Base-by-base conservation (phyloP, 176 grass and related monocot genomes). In the Cenchrus americanus region DNA sequence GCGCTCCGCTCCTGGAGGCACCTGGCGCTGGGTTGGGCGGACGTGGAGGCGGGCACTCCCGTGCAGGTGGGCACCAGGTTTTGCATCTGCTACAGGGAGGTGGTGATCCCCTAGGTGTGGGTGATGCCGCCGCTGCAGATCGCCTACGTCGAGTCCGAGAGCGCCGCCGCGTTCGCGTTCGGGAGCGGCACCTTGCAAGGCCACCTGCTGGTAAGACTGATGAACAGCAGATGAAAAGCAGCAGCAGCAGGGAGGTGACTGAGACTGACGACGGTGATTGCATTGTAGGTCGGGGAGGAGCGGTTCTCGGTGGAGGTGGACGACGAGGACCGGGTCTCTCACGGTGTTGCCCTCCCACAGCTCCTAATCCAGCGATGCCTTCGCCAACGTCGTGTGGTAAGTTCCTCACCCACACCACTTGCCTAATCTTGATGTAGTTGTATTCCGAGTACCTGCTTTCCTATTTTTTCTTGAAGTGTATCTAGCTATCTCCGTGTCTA, bases 91-190 rank as follows among this genome's bases (percentile, higher is more conserved):
- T 90, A 88, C 72, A 94, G 88, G 82, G 92, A 98, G 87, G 1
- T 91, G 81, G n/a, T n/a, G n/a, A 32, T 95, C 40, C 95, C 95
- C 1, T 98, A 90, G 92, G 48, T 94, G 32, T 98, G 95, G 95
- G 55, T 98, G 43, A 91, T 90, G 95, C 87, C 95, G 88, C 91
- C 95, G n/a, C 95, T 95, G n/a, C 89, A 93, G 81, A 80, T 98
- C 7, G 91, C 87, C 3, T 98, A 98, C 26, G 94, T 94, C 9
- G 59, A 87, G 74, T 26, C 14, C 30, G 21, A 6, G 19, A n/a
- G 75, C 18, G 44, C 68, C 1, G 43, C 60, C n/a, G n/a, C n/a
- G 8, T 98, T 98, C 0, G 83, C 69, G 1, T 93, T 91, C 4
- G 90, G 90, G 50, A 91, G 95, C 42, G 95, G 95, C 63, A 94